phyloP scores from a whole-genome alignment of 2,329 filamentous ascomycete species.

The Ophiostoma sp. region DNA sequence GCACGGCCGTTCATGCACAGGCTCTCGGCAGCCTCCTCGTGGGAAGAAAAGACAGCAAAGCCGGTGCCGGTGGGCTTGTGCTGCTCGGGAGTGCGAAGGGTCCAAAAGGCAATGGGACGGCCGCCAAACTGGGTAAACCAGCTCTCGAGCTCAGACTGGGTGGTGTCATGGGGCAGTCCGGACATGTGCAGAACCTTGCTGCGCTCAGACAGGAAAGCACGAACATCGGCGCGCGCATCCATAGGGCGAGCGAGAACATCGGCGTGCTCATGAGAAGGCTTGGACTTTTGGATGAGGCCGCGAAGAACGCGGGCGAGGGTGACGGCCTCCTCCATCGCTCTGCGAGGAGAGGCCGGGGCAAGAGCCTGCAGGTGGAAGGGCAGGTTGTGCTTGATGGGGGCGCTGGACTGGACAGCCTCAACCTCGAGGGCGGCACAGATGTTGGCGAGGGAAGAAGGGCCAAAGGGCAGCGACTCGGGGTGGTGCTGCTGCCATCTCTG shows the following conservation, averaged over 20 bases:
- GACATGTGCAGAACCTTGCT: conserved; percentile 99
- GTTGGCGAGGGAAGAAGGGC: conserved; percentile 89
- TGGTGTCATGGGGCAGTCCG: conserved; percentile 93
- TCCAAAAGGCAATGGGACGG: conserved; percentile 98
- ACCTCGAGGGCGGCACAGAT: conserved; percentile 98
- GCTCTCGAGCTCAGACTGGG: conserved; percentile 95
- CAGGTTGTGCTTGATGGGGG: conserved; percentile 97
- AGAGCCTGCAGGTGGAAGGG: conserved; percentile 96
- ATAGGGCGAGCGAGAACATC: conserved; percentile 93
- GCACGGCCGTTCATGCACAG: conserved; percentile 99
- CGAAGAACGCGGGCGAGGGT: conserved; percentile 88
- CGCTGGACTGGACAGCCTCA: conserved; percentile 93
- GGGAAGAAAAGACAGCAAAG: conserved; percentile 97
- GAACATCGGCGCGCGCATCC: conserved; percentile 93
- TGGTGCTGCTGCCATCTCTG: conserved; percentile 98
- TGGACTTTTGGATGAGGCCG: conserved; percentile 91
- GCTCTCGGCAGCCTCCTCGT: conserved; percentile 97
- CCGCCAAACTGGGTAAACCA: conserved; percentile 99
- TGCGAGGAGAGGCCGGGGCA: conserved; percentile 87
- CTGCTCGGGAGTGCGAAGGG: conserved; percentile 91
- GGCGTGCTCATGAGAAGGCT: conserved; percentile 86
- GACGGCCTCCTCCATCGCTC: conserved; percentile 95
- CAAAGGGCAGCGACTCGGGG: conserved; percentile 93
- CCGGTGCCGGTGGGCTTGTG: conserved; percentile 99
- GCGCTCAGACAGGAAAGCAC: conserved; percentile 90